Base-by-base conservation (phyloP, 306 rosid species). In the Cicer bijugum region DNA sequence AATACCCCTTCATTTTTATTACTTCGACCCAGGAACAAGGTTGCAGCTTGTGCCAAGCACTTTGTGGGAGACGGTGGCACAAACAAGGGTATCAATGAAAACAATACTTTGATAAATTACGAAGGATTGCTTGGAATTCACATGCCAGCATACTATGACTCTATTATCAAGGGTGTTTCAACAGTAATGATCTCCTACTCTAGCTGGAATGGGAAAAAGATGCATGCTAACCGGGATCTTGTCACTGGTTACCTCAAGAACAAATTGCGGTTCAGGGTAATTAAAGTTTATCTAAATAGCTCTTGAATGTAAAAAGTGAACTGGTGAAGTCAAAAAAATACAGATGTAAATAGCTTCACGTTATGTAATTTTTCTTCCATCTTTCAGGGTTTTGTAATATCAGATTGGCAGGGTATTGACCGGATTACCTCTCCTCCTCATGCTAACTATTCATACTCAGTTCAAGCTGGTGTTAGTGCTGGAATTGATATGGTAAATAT, bases 41-140 rank as follows among this genome's bases (percentile, higher is more conserved):
- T 94, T 80, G 96, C 95, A 20, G 98, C 98, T 59, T 94, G 98
- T 80, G 97, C 96, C 53, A 94, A 94, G 92, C 98, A 94, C 76
- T 94, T 68, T 45, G 63, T 94, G 51, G 98, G 98, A 77, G 98
- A 94, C 75, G 98, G 98, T 46, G 98, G 98, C 78, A 94, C 98
- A 12, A 87, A 63, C 74, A 82, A 77, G 81, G 98, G 98, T 53
- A 86, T 94, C 64, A 87, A 94, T 65, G 97, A 94, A 86, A 86
- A 91, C 85, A 94, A 94, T 77, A 94, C 99, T 12, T 28, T 88
- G n/a, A 76, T 83, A 39, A 60, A 12, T 79, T 86, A n/a, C 67
- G 76, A 86, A 39, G 96, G 88, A 47, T 79, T 94, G 88, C 81
- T 81, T 44, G 52, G 50, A 16, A 75, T 81, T 69, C 84, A 81